Base-by-base conservation (phyloP, 2,329 filamentous ascomycete species). In the Aureobasidium uvarum region DNA sequence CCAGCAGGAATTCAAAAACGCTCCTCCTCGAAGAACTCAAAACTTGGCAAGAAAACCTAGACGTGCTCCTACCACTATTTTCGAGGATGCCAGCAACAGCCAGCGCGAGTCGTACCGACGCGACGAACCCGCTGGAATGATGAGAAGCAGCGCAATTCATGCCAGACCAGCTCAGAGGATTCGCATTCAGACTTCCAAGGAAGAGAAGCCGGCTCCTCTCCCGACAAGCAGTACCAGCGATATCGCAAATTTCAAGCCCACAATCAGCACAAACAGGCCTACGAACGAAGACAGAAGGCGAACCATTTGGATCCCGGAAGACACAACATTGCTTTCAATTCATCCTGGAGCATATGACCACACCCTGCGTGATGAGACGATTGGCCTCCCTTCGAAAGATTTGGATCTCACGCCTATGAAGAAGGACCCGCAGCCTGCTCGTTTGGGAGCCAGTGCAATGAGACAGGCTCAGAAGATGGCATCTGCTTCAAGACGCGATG, bases 301-400 rank as follows among this genome's bases (percentile, higher is more conserved):
- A 66, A 83, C 81, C 2, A 83, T 83, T 52, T 83, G 81, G 69
- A 76, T 83, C 14, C 81, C 81, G 2, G 81, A 83, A 36, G 80
- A 83, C 65, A 84, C 81, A 6, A 81, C 80, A 1, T 74, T 83
- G 31, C 72, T 82, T 68, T 83, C 81, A 1, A 82, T 83, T 51
- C 81, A 83, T 69, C 81, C 81, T 4, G 81, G 81, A 46, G 77
- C 78, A 18, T 67, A 73, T n/a, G 70, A 68, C 5, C 72, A 71
- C 2, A 68, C 67, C n/a, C 66, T 71, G 7, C 65, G 73, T 31
- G 71, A 77, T 50, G 74, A 76, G 48, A 76, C 74, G 7, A 73
- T 76, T 20, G 38, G 56, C 25, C 14, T 63, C 10, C 41, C 65
- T 23, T 39, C 58, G 11, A 41, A 10, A 33, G 14, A 46, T 4